Evolutionary conservation across 768 basidiomycete genomes (phyloP).

Genomic region (Pluteus cervinus): DNA sequence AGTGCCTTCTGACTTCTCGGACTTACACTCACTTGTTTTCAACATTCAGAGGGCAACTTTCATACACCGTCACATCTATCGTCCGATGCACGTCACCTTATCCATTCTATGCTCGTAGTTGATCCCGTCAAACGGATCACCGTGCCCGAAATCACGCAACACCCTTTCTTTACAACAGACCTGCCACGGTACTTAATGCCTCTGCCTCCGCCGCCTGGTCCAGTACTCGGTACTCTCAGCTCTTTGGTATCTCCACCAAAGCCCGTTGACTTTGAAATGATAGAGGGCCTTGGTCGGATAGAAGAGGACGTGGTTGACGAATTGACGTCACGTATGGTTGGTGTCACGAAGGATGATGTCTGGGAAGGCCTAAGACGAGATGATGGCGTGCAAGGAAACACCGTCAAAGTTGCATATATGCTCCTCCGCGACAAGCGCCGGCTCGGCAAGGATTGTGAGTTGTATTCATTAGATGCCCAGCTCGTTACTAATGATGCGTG

Average conservation of each 20-base stretch:
- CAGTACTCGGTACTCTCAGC: conserved; percentile 68
- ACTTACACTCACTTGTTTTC: conserved; percentile 8
- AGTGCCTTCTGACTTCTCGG: conserved; percentile 1
- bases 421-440: conserved; percentile 84
- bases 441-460: conserved; percentile 79
- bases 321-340: conserved; percentile 62
- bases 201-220: conserved; percentile 71
- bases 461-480: background rate
- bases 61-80: conserved; percentile 81
- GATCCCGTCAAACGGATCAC: conserved; percentile 96
- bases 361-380: conserved; percentile 81
- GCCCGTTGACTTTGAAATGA: conserved; percentile 72
- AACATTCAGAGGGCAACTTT: conserved; percentile 83
- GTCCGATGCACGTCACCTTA: conserved; percentile 69
- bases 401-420: conserved; percentile 96
- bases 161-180: conserved; percentile 86
- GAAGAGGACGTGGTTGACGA: conserved; percentile 90
- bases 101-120: conserved; percentile 85
- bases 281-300: conserved; percentile 88
- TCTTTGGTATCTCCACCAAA: conserved; percentile 67
- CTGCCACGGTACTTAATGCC: conserved; percentile 84
- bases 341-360: conserved; percentile 77
- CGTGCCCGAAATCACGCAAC: conserved; percentile 82
- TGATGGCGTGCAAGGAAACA: conserved; percentile 83
- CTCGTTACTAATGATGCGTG: conserved; percentile 3